Evolutionary conservation across 2,329 filamentous ascomycete species (phyloP).

Genomic region (Beauveria rudraprayagi): DNA sequence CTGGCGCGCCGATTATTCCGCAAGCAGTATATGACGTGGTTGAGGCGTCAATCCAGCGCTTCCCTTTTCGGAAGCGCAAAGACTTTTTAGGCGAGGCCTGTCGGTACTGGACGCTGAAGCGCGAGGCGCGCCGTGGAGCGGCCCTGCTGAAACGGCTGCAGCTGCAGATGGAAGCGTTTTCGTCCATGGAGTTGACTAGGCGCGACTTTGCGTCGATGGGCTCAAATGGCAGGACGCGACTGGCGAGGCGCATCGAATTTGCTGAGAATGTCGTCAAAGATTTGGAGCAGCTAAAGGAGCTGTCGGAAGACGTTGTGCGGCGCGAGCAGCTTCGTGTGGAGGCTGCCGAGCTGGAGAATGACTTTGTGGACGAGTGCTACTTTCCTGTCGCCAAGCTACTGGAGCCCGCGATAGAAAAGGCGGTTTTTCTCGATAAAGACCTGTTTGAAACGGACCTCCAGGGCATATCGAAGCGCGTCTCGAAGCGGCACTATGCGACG

Average conservation of each 20-base stretch:
- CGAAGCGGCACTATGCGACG: conserved; percentile 49
- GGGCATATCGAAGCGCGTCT: conserved; percentile 43
- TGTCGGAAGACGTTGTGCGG: conserved; percentile 64
- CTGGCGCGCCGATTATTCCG: conserved; percentile 89
- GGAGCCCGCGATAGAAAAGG: conserved; percentile 70
- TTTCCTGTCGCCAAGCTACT: conserved; percentile 78
- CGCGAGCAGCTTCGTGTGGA: conserved; percentile 73
- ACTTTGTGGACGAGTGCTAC: conserved; percentile 81
- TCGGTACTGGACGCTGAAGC: conserved; percentile 96
- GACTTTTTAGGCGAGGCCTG: conserved; percentile 90
- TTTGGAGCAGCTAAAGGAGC: conserved; percentile 63
- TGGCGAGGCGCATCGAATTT: conserved; percentile 82
- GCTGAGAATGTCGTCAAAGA: conserved; percentile 68
- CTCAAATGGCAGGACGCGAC: conserved; percentile 65
- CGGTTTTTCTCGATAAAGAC: conserved; percentile 61
- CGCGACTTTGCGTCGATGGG: conserved; percentile 97
- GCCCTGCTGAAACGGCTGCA: conserved; percentile 89
- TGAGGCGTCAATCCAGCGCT: conserved; percentile 72
- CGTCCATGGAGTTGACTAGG: conserved; percentile 92
- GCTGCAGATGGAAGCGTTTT: conserved; percentile 91
- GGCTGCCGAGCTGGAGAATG: conserved; percentile 65
- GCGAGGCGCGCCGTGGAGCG: conserved; percentile 84
- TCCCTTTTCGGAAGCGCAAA: conserved; percentile 73
- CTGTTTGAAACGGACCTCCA: conserved; percentile 47
- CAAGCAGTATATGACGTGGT: conserved; percentile 81